Evolutionary conservation across 768 basidiomycete species (phyloP).

Genomic region (Lyophyllum atratum): DNA sequence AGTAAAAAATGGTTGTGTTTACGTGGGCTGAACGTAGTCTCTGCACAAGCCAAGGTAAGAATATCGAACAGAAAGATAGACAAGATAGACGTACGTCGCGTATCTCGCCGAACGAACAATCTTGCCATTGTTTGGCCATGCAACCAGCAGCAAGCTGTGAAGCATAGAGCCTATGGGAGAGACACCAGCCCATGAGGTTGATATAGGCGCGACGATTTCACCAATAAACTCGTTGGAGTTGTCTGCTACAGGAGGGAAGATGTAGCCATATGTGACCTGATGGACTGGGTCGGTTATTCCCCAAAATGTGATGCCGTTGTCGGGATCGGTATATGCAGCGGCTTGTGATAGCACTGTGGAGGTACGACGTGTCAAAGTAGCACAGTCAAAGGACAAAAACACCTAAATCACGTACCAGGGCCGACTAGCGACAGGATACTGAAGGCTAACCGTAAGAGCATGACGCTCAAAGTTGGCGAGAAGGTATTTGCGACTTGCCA

Average conservation of each 20-base stretch:
- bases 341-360: conserved; percentile 42
- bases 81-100: conserved; percentile 47
- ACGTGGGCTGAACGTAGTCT: conserved; percentile 54
- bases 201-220: conserved; percentile 59
- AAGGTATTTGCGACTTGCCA: conserved; percentile 7
- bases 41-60: conserved; percentile 27
- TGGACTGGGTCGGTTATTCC: conserved; percentile 45
- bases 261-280: conserved; percentile 46
- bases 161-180: conserved; percentile 58
- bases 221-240: conserved; percentile 60
- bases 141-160: conserved; percentile 55
- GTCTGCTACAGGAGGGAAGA: conserved; percentile 49
- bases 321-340: conserved; percentile 50
- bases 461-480: conserved; percentile 20
- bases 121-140: conserved; percentile 57
- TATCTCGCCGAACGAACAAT: conserved; percentile 56
- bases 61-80: background rate
- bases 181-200: conserved; percentile 56
- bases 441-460: conserved; percentile 35
- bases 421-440: conserved; percentile 41
- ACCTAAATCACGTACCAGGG: conserved; percentile 32
- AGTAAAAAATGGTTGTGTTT: conserved; percentile 12
- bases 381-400: background rate
- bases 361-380: background rate
- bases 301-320: conserved; percentile 57